phyloP scores from a whole-genome alignment of 306 rosid species.

The Adenanthera pavonina region DNA sequence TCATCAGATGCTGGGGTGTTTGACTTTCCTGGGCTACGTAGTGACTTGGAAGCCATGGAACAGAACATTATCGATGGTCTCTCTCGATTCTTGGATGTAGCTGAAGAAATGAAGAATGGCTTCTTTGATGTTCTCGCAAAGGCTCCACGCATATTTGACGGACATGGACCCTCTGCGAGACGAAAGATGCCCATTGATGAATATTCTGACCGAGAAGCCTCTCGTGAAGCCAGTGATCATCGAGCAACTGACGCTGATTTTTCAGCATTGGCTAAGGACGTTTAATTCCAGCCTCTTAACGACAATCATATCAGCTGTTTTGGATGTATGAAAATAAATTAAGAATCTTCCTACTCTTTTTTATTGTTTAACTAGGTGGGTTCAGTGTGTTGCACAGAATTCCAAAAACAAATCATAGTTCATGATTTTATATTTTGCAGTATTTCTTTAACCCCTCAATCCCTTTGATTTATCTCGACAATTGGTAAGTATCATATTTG shows the following conservation, averaged over 20 bases:
- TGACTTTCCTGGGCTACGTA: constrained; percentile 49
- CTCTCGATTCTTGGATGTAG: constrained; percentile 65
- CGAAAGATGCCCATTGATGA: constrained; percentile 60
- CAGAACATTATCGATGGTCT: constrained; percentile 57
- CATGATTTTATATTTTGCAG: no score
- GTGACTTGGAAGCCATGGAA: constrained; percentile 73
- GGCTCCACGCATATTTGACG: constrained; percentile 51
- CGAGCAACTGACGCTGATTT: constrained; percentile 57
- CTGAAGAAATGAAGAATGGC: constrained; percentile 72
- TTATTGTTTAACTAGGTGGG: background rate
- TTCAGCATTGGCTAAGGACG: constrained; percentile 73
- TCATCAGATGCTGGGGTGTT: constrained; percentile 41
- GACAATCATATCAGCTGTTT: background rate
- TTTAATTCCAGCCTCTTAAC: constrained; percentile 38
- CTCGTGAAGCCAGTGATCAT: constrained; percentile 39
- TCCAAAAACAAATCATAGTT: no score
- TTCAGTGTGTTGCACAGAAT: no score
- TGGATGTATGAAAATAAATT: background rate
- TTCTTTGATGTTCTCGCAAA: constrained; percentile 53
- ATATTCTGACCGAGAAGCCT: constrained; percentile 40
- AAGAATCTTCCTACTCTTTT: background rate
- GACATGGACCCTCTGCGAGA: constrained; percentile 49
- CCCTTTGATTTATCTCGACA: no score
- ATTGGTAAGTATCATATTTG: no score
- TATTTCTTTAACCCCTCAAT: no score